phyloP scores from a whole-genome alignment of 208 protist genomes.

The Crithidia bombi region DNA sequence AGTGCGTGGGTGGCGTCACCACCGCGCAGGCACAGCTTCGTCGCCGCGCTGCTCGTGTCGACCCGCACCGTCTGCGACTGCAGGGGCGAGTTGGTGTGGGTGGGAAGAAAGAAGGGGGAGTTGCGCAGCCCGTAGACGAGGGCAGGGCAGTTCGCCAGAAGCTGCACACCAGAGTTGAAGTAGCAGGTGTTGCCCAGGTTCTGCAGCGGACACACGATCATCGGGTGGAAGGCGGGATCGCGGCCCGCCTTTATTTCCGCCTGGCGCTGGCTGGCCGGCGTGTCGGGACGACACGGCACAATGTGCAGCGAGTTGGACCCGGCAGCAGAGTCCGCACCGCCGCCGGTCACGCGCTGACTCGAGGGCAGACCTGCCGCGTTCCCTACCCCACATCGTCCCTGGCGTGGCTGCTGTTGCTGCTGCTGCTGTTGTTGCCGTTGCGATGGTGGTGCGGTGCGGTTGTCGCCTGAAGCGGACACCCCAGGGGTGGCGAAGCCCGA shows the following conservation, averaged over 20 bases:
- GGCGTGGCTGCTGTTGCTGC: not conserved
- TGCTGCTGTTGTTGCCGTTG: not conserved
- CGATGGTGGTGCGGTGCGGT: not conserved
- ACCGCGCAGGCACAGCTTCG: slow-evolving; percentile 35
- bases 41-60: slow-evolving; percentile 3
- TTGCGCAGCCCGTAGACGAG: slow-evolving; percentile 73
- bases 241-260: slow-evolving; percentile 29
- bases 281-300: slow-evolving; percentile 18
- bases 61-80: not conserved
- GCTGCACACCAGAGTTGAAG: slow-evolving; percentile 96
- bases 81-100: slow-evolving; percentile 1
- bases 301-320: not conserved
- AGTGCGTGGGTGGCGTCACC: slow-evolving; percentile 44
- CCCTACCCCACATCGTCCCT: not conserved
- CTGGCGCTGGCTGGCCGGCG: slow-evolving; percentile 14
- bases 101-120: slow-evolving; percentile 34
- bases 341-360: slow-evolving; percentile 1
- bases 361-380: not conserved
- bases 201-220: slow-evolving; percentile 81
- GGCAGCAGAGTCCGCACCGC: not conserved
- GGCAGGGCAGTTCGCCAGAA: slow-evolving; percentile 87
- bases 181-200: slow-evolving; percentile 99
- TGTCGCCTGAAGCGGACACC: not conserved
- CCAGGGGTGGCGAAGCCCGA: slow-evolving; percentile 9
- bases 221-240: slow-evolving; percentile 40